Evolutionary conservation across 1,139 yeast genomes (phyloP).

Genomic region (Ogataea hybrid): DNA sequence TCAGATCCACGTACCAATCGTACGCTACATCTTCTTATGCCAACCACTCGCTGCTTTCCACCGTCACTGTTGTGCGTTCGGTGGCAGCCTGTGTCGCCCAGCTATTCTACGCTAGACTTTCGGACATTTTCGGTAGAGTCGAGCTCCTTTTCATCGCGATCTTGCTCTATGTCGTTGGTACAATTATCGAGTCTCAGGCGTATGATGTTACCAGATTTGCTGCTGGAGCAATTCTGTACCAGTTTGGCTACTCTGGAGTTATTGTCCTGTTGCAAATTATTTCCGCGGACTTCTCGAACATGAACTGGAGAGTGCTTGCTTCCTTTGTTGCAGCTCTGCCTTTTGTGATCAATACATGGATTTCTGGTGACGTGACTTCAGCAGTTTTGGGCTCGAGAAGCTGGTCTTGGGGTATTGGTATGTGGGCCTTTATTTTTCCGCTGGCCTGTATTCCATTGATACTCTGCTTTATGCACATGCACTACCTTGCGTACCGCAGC

Average conservation of each 20-base stretch:
- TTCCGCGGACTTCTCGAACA: conserved; percentile 61
- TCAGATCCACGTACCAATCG: conserved; percentile 46
- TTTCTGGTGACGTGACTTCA: conserved; percentile 56
- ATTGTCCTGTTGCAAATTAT: conserved; percentile 54
- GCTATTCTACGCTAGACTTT: conserved; percentile 64
- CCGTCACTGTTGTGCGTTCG: conserved; percentile 59
- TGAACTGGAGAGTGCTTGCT: conserved; percentile 68
- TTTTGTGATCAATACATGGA: conserved; percentile 74
- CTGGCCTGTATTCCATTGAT: conserved; percentile 58
- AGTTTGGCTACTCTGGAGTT: conserved; percentile 68
- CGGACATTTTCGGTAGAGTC: conserved; percentile 70
- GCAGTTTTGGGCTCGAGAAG: conserved; percentile 31
- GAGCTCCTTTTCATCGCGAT: conserved; percentile 53
- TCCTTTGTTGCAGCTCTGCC: conserved; percentile 69
- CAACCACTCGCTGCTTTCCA: conserved; percentile 59
- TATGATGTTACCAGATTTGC: conserved; percentile 63
- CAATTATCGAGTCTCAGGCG: conserved; percentile 68
- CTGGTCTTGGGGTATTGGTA: conserved; percentile 77
- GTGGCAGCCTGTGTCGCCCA: conserved; percentile 74
- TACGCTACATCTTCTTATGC: conserved; percentile 55
- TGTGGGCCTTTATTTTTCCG: conserved; percentile 80
- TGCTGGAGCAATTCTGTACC: conserved; percentile 71
- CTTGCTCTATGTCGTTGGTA: conserved; percentile 64
- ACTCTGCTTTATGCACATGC: conserved; percentile 54
- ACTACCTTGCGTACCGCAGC: conserved; percentile 47